Conservation (phyloP, 352 stramenopile species). For the Globisporangium rhizosaccharum region DNA sequence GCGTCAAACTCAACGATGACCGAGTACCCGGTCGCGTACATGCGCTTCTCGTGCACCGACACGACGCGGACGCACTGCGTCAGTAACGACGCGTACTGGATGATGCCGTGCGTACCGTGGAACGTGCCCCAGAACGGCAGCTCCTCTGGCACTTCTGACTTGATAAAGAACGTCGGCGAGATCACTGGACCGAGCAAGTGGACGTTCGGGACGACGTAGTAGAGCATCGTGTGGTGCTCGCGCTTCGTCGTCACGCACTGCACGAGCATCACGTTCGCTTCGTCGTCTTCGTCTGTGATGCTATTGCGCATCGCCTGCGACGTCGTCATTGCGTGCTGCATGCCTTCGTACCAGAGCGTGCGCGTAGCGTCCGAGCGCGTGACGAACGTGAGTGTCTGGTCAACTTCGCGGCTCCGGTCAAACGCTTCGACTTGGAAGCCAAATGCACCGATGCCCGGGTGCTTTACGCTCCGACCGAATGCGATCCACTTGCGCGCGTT, state of each 20-base stretch:
- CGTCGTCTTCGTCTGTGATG: constrained; percentile 56
- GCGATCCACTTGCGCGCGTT: constrained; percentile 74
- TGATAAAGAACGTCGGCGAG: constrained; percentile 61
- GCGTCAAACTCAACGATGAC: constrained; percentile 77
- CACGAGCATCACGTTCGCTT: constrained; percentile 52
- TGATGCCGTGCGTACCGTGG: constrained; percentile 50
- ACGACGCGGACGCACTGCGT: constrained; percentile 53
- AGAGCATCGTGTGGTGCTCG: constrained; percentile 26
- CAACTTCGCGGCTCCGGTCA: constrained; percentile 61
- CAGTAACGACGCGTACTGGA: constrained; percentile 70
- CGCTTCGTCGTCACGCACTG: constrained; percentile 58
- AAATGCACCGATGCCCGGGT: constrained; percentile 55
- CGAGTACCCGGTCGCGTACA: constrained; percentile 66
- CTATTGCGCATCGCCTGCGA: constrained; percentile 44
- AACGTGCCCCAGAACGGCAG: constrained; percentile 79
- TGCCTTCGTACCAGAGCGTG: constrained; percentile 54
- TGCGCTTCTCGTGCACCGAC: constrained; percentile 51
- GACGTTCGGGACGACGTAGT: constrained; percentile 54
- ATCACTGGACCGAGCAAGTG: constrained; percentile 53
- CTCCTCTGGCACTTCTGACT: constrained; percentile 74
- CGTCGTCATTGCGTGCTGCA: constrained; percentile 40
- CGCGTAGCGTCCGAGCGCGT: constrained; percentile 47
- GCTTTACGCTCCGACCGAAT: constrained; percentile 67
- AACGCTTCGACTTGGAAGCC: constrained; percentile 79
- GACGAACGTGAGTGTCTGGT: constrained; percentile 75